Conservation (phyloP, 106 monocot species). For the Dioscorea alata region DNA sequence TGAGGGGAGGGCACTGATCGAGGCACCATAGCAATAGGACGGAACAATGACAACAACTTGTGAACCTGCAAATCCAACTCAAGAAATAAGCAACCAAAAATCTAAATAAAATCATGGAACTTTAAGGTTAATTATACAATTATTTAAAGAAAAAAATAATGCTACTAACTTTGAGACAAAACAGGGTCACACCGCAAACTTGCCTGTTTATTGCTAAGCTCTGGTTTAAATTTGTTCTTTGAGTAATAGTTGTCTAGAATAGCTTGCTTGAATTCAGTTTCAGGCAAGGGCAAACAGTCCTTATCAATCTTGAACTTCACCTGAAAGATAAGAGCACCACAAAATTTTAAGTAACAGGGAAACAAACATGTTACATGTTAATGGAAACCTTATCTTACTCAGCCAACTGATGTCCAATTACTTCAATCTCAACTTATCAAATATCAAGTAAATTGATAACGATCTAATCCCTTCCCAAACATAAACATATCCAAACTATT, state of each 20-base stretch:
- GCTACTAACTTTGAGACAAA: background rate
- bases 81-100: background rate
- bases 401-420: too few species aligned
- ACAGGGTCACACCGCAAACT: background rate
- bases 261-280: slow-evolving; percentile 47
- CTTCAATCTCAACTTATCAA: too few species aligned
- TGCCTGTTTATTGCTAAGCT: slow-evolving; percentile 54
- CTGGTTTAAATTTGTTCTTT: slow-evolving; percentile 46
- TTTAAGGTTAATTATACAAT: background rate
- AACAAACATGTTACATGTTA: too few species aligned
- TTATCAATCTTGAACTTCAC: slow-evolving; percentile 66
- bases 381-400: too few species aligned
- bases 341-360: background rate
- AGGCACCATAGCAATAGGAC: slow-evolving; percentile 9
- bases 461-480: too few species aligned
- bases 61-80: slow-evolving; percentile 29
- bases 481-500: too few species aligned
- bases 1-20: slow-evolving; percentile 4
- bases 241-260: slow-evolving; percentile 58
- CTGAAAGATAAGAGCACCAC: slow-evolving; percentile 18
- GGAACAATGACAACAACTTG: slow-evolving; percentile 43
- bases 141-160: background rate
- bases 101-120: background rate
- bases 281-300: slow-evolving; percentile 74
- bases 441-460: too few species aligned